Conservation (phyloP, 208 protist species). For the Leishmania tropica region DNA sequence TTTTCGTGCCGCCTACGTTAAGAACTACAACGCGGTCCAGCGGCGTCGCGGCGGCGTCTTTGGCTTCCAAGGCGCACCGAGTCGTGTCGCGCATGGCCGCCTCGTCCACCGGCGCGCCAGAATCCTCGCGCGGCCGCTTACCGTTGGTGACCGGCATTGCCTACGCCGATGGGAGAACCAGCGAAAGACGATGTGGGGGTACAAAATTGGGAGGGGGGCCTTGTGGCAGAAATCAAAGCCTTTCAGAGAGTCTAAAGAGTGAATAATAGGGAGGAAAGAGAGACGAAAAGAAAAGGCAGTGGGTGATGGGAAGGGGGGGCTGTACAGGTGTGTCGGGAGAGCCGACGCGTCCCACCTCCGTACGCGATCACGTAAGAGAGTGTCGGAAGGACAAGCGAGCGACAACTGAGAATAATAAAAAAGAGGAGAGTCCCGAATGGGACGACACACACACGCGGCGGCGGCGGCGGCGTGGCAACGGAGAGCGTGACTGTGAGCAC, state of each 20-base stretch:
- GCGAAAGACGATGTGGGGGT: neutral
- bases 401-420: neutral
- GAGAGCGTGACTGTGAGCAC: neutral
- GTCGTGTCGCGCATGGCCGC: slow-evolving; percentile 7
- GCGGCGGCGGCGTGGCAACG: neutral
- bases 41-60: slow-evolving; percentile 12
- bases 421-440: neutral
- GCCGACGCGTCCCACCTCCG: neutral
- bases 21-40: slow-evolving; percentile 45
- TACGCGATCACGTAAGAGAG: neutral
- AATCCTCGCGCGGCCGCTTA: slow-evolving; percentile 21
- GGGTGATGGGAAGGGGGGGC: neutral
- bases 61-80: slow-evolving; percentile 12
- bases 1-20: slow-evolving; percentile 74
- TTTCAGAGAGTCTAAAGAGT: neutral
- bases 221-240: slow-evolving; percentile 13
- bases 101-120: slow-evolving; percentile 8
- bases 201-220: neutral
- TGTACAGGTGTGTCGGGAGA: neutral
- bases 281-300: neutral
- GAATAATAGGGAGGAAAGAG: neutral
- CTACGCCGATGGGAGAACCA: neutral
- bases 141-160: slow-evolving; percentile 3
- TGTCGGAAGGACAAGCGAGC: neutral
- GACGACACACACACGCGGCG: neutral